Percentiles rank a stretch among this genome's conserved stretches.
phyloP scores from a whole-genome alignment of 2,329 filamentous ascomycete genomes.

The Apiospora rasikravindrae region DNA sequence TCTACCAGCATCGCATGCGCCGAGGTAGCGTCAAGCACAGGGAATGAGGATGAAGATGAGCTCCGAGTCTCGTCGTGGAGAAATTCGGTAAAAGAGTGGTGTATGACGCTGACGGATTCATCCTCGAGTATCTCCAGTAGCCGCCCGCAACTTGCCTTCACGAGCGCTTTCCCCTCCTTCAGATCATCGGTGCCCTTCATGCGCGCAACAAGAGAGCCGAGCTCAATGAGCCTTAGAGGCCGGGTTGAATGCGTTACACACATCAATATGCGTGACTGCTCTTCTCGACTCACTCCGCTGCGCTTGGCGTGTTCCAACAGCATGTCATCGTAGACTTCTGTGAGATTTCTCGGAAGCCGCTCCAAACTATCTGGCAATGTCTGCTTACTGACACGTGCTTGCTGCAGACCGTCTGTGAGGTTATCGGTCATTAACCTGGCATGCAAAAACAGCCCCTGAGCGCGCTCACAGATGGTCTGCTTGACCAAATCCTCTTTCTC shows the following conservation, averaged over 20 bases:
- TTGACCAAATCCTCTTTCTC: not conserved
- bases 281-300: conserved; percentile 34
- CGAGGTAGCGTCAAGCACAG: conserved; percentile 7
- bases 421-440: not conserved
- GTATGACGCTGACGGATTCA: conserved; percentile 50
- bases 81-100: conserved; percentile 56
- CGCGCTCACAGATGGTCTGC: conserved; percentile 3
- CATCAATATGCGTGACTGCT: conserved; percentile 43
- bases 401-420: not conserved
- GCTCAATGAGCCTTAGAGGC: conserved; percentile 48
- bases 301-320: conserved; percentile 43
- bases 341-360: conserved; percentile 21
- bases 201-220: conserved; percentile 30
- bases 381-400: not conserved
- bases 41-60: not conserved
- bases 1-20: conserved; percentile 18
- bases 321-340: conserved; percentile 28
- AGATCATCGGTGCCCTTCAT: conserved; percentile 31
- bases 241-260: conserved; percentile 48
- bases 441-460: not conserved
- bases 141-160: conserved; percentile 46
- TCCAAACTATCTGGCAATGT: not conserved
- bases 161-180: conserved; percentile 42
- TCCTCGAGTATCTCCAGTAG: conserved; percentile 51
- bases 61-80: conserved; percentile 30